A percentile compares a stretch with the other conserved stretches of the same genome.
Evolutionary conservation across 768 basidiomycete species (phyloP).

Genomic region (Tephrocybe rancida): DNA sequence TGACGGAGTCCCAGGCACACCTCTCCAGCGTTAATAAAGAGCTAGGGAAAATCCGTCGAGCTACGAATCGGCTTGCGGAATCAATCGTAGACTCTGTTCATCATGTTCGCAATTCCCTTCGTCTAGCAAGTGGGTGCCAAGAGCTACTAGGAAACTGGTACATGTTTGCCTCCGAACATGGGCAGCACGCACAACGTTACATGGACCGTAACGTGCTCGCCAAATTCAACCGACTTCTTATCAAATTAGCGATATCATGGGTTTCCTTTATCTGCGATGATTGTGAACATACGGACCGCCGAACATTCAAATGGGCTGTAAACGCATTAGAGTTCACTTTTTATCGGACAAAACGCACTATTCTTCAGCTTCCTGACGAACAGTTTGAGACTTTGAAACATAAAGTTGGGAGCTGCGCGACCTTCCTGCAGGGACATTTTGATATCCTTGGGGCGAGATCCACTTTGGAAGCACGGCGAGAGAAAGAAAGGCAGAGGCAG

Average conservation of each 20-base stretch:
- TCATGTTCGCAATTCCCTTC: slow-evolving; percentile 73
- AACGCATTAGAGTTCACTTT: slow-evolving; percentile 93
- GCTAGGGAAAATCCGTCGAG: slow-evolving; percentile 86
- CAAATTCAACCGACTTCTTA: slow-evolving; percentile 82
- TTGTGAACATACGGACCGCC: slow-evolving; percentile 93
- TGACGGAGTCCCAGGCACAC: slow-evolving; percentile 87
- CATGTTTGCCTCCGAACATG: slow-evolving; percentile 94
- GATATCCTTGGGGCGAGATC: slow-evolving; percentile 96
- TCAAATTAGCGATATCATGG: slow-evolving; percentile 95
- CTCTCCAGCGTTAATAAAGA: slow-evolving; percentile 88
- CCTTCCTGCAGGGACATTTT: slow-evolving; percentile 94
- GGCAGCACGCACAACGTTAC: slow-evolving; percentile 84
- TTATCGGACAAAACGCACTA: slow-evolving; percentile 85
- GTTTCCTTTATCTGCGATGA: slow-evolving; percentile 98
- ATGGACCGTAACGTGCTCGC: slow-evolving; percentile 74
- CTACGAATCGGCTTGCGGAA: slow-evolving; percentile 88
- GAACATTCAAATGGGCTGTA: slow-evolving; percentile 98
- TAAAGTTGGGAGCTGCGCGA: slow-evolving; percentile 96
- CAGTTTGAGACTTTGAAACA: slow-evolving; percentile 91
- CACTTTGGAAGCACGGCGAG: slow-evolving; percentile 82
- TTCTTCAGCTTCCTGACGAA: slow-evolving; percentile 82
- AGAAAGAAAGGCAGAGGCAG: slow-evolving; percentile 78
- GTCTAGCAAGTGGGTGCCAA: slow-evolving; percentile 64
- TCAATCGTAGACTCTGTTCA: slow-evolving; percentile 92
- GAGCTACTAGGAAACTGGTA: slow-evolving; percentile 95